These are phyloP conservation scores for Colletotrichum plurivorum DNA, from an alignment of 2,329 filamentous ascomycete species.

Conservation along the genomic window DNA sequence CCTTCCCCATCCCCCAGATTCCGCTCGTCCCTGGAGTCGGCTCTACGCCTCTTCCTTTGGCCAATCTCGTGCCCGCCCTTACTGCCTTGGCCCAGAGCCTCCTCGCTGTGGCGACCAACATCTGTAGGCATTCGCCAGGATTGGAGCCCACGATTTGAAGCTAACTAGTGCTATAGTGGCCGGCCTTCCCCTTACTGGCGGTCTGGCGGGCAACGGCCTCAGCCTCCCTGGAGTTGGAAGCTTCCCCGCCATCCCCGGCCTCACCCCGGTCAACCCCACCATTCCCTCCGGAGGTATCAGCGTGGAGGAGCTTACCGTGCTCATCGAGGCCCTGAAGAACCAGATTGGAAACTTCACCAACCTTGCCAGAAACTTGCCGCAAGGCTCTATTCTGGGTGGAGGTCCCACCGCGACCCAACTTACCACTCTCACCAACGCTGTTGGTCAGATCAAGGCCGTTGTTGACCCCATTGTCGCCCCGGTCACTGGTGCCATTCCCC, in stretches of 20 bases:
- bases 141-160: background rate
- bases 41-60: background rate
- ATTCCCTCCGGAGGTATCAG: background rate
- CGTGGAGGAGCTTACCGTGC: background rate
- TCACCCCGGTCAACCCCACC: background rate
- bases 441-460: background rate
- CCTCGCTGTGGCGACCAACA: background rate
- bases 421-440: background rate
- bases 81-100: background rate
- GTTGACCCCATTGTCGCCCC: background rate
- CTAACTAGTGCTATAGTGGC: background rate
- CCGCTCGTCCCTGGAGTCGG: background rate
- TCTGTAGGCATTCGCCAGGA: background rate
- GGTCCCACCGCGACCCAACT: conserved; percentile 2
- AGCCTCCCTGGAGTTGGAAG: background rate
- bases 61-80: background rate
- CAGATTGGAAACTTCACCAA: background rate
- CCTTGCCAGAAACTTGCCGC: background rate
- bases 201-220: background rate
- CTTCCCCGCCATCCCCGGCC: background rate
- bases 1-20: background rate
- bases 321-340: conserved; percentile 9
- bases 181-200: background rate
- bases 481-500: background rate
- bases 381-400: background rate